Percentiles rank a stretch among this genome's conserved stretches.
Conservation (phyloP, 257 asterid species). For the Ajuga chamaepitys region DNA sequence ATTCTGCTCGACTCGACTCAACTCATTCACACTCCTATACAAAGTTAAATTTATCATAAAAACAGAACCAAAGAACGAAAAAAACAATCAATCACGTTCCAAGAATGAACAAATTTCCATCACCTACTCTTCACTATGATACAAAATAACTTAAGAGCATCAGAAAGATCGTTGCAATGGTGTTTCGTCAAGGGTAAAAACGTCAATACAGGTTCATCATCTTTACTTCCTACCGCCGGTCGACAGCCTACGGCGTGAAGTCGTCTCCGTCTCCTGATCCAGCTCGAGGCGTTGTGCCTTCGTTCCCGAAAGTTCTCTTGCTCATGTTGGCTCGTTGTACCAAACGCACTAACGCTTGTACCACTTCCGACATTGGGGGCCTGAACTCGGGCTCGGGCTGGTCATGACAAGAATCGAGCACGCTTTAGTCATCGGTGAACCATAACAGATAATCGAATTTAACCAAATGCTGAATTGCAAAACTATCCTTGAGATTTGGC, state of each 20-base stretch:
- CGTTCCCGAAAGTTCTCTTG: conserved; percentile 85
- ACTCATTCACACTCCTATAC: background rate
- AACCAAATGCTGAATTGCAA: background rate
- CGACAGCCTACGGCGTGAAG: conserved; percentile 25
- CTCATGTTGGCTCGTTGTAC: conserved; percentile 98
- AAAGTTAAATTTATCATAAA: background rate
- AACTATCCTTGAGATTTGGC: too few species aligned
- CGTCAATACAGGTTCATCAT: background rate
- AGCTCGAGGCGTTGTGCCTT: conserved; percentile 32
- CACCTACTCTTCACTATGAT: conserved; percentile 27
- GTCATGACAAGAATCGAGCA: background rate
- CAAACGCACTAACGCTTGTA: conserved; percentile 80
- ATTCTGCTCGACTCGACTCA: background rate
- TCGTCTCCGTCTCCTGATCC: conserved; percentile 48
- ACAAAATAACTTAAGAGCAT: conserved; percentile 14
- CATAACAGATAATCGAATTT: background rate
- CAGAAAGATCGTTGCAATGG: background rate
- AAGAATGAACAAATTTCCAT: conserved; percentile 24
- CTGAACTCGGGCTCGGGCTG: conserved; percentile 98
- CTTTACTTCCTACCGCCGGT: background rate
- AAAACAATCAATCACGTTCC: conserved; percentile 3
- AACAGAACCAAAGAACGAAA: background rate
- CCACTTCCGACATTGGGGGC: conserved; percentile 98
- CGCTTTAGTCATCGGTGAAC: background rate
- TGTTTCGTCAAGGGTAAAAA: background rate